phyloP scores from a whole-genome alignment of 495 filamentous ascomycete species.

The Cercophora newfieldiana region DNA sequence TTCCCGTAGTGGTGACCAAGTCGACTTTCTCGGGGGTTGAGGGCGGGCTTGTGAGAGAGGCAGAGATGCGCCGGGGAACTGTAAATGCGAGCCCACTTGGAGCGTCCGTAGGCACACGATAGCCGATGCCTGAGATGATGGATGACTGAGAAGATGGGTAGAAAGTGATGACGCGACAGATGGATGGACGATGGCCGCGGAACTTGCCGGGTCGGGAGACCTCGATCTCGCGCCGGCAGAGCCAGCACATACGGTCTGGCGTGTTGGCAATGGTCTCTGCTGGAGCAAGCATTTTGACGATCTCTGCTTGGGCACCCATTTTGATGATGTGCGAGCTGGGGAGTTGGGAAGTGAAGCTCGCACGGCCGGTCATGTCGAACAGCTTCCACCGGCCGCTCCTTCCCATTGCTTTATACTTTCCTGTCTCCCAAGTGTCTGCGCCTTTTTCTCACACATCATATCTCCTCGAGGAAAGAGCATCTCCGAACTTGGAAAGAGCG shows the following conservation, averaged over 20 bases:
- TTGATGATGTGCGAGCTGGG: too few species aligned
- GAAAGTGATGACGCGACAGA: slow-evolving; percentile 11
- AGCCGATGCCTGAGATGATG: slow-evolving; percentile 9
- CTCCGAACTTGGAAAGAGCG: background rate
- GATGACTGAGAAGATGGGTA: background rate
- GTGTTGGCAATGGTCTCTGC: background rate
- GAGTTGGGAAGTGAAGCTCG: too few species aligned
- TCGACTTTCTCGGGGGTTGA: background rate
- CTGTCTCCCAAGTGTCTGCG: background rate
- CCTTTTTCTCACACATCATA: background rate
- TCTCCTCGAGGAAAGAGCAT: background rate
- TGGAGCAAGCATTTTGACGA: background rate
- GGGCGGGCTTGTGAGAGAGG: background rate
- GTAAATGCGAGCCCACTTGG: slow-evolving; percentile 4
- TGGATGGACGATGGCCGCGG: background rate
- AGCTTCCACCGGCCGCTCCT: background rate
- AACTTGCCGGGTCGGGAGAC: background rate
- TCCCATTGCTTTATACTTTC: background rate
- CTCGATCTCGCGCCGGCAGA: slow-evolving; percentile 23
- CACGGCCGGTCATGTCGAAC: too few species aligned
- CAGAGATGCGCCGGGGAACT: background rate
- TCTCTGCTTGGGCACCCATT: too few species aligned
- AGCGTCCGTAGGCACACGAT: background rate
- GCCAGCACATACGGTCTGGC: slow-evolving; percentile 20
- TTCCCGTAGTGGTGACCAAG: background rate